Evolutionary conservation across 2,329 filamentous ascomycete genomes (phyloP), one percentile per base, ranked within the genome.

Genomic region (Talaromyces sp.): DNA sequence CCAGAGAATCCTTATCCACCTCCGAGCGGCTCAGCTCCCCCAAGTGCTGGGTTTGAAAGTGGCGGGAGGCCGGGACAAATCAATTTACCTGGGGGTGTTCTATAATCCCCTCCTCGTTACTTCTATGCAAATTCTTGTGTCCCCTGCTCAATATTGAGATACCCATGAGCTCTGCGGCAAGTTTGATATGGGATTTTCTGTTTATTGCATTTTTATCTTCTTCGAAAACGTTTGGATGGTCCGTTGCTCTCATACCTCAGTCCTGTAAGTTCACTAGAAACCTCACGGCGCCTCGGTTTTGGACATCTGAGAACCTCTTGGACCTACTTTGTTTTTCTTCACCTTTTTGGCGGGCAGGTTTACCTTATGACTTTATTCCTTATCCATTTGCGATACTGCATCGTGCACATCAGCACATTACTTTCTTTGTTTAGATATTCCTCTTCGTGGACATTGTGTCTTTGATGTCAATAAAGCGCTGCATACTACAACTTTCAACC

Each of bases 1-100:
- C 74, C 78, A 9, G 62, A 61, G 29, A 65, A 60, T 49, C 61
- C 63, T 56, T 63, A 47, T 44, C 55, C n/a, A 58, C 52, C 47
- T 14, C 7, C 35, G 45, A 43, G 48, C 11, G 63, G 64, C 3
- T 63, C 68, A 13, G 62, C 65, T 22, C 69, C 69, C 7, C 69
- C 65, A 24, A 70, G 68, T 37, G 68, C 68, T 11, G 65, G 66
- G 13, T 71, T 71, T 33, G 56, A 60, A 20, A 39, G 17, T 19
- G 36, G 36, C 30, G 56, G 56, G n/a, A 51, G 53, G n/a, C 50
- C 50, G 10, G 50, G 36, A 3, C 53, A 56, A 36, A 58, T 56
- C 37, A 58, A 56, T 40, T 33, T 58, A 35, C 56, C 56, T 9
- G 56, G 56, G n/a, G 56, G 56, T 16, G 56, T 58, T 36, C 32